Evolutionary conservation across 2,329 filamentous ascomycete species (phyloP), one percentile per base, ranked within the genome.

Genomic region (Colletotrichum orchidophilum): DNA sequence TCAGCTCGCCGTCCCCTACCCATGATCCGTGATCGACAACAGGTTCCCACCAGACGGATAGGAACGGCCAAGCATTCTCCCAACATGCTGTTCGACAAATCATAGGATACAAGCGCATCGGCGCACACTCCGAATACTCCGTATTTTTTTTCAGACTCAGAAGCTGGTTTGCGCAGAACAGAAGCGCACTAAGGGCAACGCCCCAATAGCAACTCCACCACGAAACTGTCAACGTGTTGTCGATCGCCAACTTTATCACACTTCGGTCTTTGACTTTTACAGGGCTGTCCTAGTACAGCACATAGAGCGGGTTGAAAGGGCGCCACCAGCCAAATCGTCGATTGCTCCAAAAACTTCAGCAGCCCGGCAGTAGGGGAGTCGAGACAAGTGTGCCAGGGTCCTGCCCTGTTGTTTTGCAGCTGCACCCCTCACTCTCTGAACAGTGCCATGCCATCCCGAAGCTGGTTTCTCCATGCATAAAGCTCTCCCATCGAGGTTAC

Each of bases 181-280:
- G 46, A 70, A 58, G 3, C 42, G 26, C 59, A 60, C 59, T 31
- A 63, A 71, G 58, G 65, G 69, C 69, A 63, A 58, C 63, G 42
- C 63, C 63, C 68, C 63, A 70, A 67, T 42, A 57, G 26, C 24
- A 53, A 33, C 58, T 62, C 68, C 63, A 71, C 64, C 53, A n/a
- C 26, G 12, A 31, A 46, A 63, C n/a, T 66, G 53, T 42, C 64
- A 59, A 53, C 42, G 53, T 50, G 59, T 58, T 57, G 64, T 63
- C 64, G 68, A 71, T 71, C 64, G 68, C 33, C 64, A 68, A 68
- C 64, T 68, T 15, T 53, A 71, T 71, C 64, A 42, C 54, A 21
- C 42, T 68, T 49, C 46, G 68, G 62, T 42, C 31, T 33, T 26
- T 9, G 26, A 33, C 15, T 13, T 27, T 31, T 53, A 21, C 68